Percentiles rank a stretch among this genome's conserved stretches.
Evolutionary conservation across 2,329 filamentous ascomycete species (phyloP).

Genomic region (Pleurostoma richardsiae): DNA sequence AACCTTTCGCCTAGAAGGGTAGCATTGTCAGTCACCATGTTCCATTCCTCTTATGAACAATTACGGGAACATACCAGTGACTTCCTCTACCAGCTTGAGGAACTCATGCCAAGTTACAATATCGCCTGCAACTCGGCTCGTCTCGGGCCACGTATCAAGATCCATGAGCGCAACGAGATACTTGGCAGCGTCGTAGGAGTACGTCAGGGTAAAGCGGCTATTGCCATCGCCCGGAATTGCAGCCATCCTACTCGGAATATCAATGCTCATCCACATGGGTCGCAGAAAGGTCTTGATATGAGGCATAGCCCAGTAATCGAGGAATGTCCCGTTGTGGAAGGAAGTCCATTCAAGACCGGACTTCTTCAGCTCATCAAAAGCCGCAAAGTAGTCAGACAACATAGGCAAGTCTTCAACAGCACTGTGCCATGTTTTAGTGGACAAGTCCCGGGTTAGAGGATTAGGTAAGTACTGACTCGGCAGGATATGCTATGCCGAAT

Average conservation of each 20-base stretch:
- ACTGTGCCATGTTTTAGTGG: not conserved
- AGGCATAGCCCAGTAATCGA: constrained; percentile 39
- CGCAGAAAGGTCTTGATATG: constrained; percentile 29
- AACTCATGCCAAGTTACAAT: constrained; percentile 38
- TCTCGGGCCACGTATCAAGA: constrained; percentile 36
- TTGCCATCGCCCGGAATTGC: constrained; percentile 44
- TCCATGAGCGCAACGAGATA: constrained; percentile 36
- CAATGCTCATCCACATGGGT: constrained; percentile 33
- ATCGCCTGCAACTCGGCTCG: constrained; percentile 29
- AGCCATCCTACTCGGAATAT: constrained; percentile 36
- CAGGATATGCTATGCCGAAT: constrained; percentile 12
- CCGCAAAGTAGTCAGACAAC: not conserved
- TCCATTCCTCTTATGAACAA: not conserved
- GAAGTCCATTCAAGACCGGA: constrained; percentile 30
- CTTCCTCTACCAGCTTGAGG: constrained; percentile 31
- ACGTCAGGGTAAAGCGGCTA: constrained; percentile 37
- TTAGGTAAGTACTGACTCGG: not conserved
- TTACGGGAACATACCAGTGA: constrained; percentile 5
- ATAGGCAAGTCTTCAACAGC: not conserved
- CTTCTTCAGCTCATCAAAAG: constrained; percentile 14
- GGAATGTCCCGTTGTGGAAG: constrained; percentile 35
- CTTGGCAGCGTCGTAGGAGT: constrained; percentile 40
- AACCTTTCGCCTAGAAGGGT: not conserved
- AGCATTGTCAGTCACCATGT: not conserved
- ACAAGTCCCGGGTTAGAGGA: too few relatives aligned